These are phyloP conservation scores for Aspergillus sp. DNA, from an alignment of 2,329 filamentous ascomycete species.

Conservation along the genomic window DNA sequence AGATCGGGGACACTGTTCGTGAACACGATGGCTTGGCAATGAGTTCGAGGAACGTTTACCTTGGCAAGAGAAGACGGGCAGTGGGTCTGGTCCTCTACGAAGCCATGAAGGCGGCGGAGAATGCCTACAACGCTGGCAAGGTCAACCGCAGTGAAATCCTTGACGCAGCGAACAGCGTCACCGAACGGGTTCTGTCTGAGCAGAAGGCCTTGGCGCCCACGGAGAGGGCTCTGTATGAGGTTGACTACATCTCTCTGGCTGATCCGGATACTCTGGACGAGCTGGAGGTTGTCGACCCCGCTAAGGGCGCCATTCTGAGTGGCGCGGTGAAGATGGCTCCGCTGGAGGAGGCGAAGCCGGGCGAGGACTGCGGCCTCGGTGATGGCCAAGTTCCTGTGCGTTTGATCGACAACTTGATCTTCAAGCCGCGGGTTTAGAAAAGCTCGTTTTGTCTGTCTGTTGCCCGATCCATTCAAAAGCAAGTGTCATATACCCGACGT, in stretches of 20 bases:
- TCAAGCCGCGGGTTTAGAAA: conserved; percentile 44
- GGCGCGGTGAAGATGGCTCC: conserved; percentile 89
- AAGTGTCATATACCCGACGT: conserved; percentile 1
- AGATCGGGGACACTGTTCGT: conserved; percentile 72
- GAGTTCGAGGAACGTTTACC: conserved; percentile 91
- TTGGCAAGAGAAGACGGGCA: conserved; percentile 71
- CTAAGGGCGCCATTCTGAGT: conserved; percentile 78
- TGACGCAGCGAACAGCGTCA: conserved; percentile 65
- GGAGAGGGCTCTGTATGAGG: conserved; percentile 71
- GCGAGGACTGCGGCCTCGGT: conserved; percentile 71
- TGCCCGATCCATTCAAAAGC: not conserved
- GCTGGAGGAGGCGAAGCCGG: conserved; percentile 67
- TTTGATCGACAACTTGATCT: conserved; percentile 90
- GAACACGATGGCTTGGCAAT: conserved; percentile 82
- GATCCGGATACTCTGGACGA: conserved; percentile 84
- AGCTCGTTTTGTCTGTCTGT: not conserved
- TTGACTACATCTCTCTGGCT: conserved; percentile 90
- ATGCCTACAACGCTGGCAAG: conserved; percentile 59
- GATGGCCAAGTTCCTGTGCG: conserved; percentile 74
- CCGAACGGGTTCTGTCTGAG: conserved; percentile 56
- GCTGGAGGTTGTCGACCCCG: conserved; percentile 67
- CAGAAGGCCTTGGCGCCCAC: conserved; percentile 63
- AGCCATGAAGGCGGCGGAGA: conserved; percentile 70
- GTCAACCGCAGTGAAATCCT: conserved; percentile 67
- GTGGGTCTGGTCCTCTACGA: conserved; percentile 72